Conservation (phyloP, 2,329 filamentous ascomycete genomes). For the Exophiala dermatitidis region DNA sequence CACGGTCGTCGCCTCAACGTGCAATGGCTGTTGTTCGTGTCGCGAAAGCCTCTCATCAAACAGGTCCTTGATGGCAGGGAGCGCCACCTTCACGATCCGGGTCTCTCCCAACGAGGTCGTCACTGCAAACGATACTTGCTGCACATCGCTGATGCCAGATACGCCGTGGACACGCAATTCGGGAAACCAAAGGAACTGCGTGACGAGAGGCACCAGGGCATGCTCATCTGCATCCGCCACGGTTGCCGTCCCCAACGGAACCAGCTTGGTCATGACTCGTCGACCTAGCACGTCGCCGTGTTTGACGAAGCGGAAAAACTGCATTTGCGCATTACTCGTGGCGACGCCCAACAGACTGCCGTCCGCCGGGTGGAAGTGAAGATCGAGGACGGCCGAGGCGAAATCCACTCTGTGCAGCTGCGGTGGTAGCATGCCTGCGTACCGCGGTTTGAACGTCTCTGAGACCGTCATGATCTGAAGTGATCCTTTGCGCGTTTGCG, state of each 20-base stretch:
- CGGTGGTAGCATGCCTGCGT: conserved; percentile 16
- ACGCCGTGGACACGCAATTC: conserved; percentile 11
- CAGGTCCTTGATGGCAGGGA: conserved; percentile 33
- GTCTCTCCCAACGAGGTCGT: conserved; percentile 34
- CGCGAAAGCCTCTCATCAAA: conserved; percentile 7
- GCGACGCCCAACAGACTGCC: conserved; percentile 61
- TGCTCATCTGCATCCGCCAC: conserved; percentile 15
- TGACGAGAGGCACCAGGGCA: conserved; percentile 17
- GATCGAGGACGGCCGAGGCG: conserved; percentile 67
- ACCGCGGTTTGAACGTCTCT: conserved; percentile 7
- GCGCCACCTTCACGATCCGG: conserved; percentile 24
- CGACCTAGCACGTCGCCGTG: conserved; percentile 20
- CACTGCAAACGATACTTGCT: conserved; percentile 28
- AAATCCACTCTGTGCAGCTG: conserved; percentile 27
- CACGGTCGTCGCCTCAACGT: conserved; percentile 30
- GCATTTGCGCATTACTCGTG: conserved; percentile 66
- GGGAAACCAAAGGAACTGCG: conserved; percentile 24
- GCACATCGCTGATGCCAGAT: conserved; percentile 11
- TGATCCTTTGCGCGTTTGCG: conserved; percentile 15
- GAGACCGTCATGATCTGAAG: conserved; percentile 20
- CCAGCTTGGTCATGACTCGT: conserved; percentile 37
- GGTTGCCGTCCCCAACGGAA: conserved; percentile 25
- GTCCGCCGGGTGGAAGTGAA: conserved; percentile 64
- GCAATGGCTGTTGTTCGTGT: conserved; percentile 7
- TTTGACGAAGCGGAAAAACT: conserved; percentile 46